A percentile compares a stretch with the other conserved stretches of the same genome.
phyloP scores from a whole-genome alignment of 2,329 filamentous ascomycete genomes.

The Hypoxylon sp. region DNA sequence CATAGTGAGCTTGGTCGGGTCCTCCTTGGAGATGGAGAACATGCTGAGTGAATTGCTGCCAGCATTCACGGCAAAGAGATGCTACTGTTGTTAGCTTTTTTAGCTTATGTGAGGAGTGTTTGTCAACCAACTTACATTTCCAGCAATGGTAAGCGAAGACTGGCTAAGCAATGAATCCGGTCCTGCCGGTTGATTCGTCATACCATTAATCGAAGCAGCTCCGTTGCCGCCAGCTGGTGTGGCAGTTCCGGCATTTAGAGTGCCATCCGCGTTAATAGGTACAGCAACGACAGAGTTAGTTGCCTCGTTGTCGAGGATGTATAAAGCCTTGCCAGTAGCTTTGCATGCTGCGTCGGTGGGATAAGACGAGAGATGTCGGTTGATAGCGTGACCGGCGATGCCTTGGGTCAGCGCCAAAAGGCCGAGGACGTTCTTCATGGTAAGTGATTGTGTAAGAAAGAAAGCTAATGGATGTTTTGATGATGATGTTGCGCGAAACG shows the following conservation, averaged over 20 bases:
- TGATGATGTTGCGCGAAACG: not conserved
- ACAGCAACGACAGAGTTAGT: slow-evolving; percentile 60
- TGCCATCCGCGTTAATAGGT: slow-evolving; percentile 57
- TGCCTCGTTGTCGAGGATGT: slow-evolving; percentile 63
- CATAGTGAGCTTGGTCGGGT: slow-evolving; percentile 56
- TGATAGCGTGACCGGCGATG: slow-evolving; percentile 28
- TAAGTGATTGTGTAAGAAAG: not conserved
- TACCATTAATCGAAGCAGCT: slow-evolving; percentile 50
- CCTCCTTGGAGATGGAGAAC: slow-evolving; percentile 52
- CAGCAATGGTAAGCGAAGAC: slow-evolving; percentile 58
- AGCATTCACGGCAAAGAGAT: slow-evolving; percentile 63
- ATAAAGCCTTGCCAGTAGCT: slow-evolving; percentile 56
- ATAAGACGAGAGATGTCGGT: not conserved
- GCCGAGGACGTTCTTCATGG: slow-evolving; percentile 25
- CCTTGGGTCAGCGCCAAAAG: slow-evolving; percentile 23
- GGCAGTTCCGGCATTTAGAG: slow-evolving; percentile 52
- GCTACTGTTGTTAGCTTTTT: slow-evolving; percentile 45
- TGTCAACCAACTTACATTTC: slow-evolving; percentile 53
- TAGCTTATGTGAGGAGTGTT: slow-evolving; percentile 2
- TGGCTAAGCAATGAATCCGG: slow-evolving; percentile 63
- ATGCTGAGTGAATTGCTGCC: slow-evolving; percentile 62
- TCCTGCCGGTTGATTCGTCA: slow-evolving; percentile 45
- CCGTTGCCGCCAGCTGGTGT: slow-evolving; percentile 59
- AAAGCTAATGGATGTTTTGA: not conserved
- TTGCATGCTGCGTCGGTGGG: slow-evolving; percentile 10